phyloP scores from a whole-genome alignment of 371 early-diverging fungal genomes.

The Paraphysoderma sedebokerense region DNA sequence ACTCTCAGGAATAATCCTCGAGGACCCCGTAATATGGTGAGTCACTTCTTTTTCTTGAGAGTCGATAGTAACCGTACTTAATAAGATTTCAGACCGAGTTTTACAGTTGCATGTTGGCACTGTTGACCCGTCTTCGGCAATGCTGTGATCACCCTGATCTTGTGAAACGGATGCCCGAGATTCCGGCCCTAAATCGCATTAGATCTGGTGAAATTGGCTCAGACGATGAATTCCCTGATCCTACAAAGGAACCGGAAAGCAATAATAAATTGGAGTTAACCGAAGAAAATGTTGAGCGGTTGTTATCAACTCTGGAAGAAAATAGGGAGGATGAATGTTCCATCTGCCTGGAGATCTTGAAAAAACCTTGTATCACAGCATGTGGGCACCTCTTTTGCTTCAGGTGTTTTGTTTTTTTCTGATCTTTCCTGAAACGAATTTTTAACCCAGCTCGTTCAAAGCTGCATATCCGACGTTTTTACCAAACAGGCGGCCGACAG shows the following conservation, averaged over 20 bases:
- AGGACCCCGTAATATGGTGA: not conserved
- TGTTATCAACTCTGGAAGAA: not conserved
- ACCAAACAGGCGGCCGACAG: no score
- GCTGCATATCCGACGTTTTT: no score
- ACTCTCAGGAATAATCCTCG: no score
- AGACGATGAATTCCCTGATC: no score
- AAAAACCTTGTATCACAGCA: not conserved
- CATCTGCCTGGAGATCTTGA: not conserved
- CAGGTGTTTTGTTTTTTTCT: not conserved
- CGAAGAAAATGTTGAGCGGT: not conserved
- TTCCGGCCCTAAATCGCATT: no score
- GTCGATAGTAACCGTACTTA: not conserved
- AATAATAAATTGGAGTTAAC: not conserved
- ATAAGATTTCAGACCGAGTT: not conserved
- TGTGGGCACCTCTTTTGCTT: not conserved
- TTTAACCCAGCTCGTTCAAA: no score
- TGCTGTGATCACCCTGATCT: not conserved
- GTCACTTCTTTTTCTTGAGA: not conserved
- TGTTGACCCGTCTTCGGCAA: not conserved
- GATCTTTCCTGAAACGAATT: no score
- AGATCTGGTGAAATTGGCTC: no score
- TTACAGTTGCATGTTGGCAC: not conserved
- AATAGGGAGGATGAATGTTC: not conserved
- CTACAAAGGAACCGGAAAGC: no score
- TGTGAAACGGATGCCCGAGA: no score